Percentiles rank a stretch among this genome's conserved stretches.
These are phyloP conservation scores for Blumeriella jaapii DNA, from an alignment of 2,329 filamentous ascomycete species.

Conservation along the genomic window DNA sequence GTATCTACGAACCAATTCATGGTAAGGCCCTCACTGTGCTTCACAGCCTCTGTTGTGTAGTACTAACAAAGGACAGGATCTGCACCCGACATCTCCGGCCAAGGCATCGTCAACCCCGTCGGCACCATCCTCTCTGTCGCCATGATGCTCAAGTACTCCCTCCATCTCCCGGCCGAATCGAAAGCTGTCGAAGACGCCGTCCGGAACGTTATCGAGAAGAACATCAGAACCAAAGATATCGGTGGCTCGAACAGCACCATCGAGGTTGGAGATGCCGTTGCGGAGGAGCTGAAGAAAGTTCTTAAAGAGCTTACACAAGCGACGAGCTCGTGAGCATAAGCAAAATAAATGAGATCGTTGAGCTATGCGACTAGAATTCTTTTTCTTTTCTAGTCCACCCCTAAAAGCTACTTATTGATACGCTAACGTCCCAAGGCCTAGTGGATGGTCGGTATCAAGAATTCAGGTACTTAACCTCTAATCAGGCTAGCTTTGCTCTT, in stretches of 20 bases:
- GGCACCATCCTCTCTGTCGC: constrained; percentile 85
- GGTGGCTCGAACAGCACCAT: constrained; percentile 63
- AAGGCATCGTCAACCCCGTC: constrained; percentile 85
- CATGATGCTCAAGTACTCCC: constrained; percentile 93
- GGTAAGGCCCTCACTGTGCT: constrained; percentile 41
- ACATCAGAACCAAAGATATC: constrained; percentile 73
- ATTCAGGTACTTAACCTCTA: too few relatives aligned
- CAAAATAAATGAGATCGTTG: not conserved
- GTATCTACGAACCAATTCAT: constrained; percentile 97
- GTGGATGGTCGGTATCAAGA: too few relatives aligned
- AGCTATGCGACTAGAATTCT: too few relatives aligned
- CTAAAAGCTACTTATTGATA: too few relatives aligned
- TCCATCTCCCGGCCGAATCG: constrained; percentile 67
- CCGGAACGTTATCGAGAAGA: constrained; percentile 64
- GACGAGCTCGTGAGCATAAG: not conserved
- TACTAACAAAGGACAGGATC: constrained; percentile 43
- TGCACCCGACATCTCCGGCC: constrained; percentile 84
- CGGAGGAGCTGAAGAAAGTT: constrained; percentile 59
- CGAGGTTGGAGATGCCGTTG: constrained; percentile 76
- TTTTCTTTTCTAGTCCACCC: too few relatives aligned
- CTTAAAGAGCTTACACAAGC: constrained; percentile 30
- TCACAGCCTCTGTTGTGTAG: too few relatives aligned
- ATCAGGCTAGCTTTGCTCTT: too few relatives aligned
- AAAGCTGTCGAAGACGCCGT: constrained; percentile 73
- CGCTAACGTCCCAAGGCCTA: too few relatives aligned